Conservation (phyloP, 2,329 filamentous ascomycete genomes). For the Penicillium oxalicum region DNA sequence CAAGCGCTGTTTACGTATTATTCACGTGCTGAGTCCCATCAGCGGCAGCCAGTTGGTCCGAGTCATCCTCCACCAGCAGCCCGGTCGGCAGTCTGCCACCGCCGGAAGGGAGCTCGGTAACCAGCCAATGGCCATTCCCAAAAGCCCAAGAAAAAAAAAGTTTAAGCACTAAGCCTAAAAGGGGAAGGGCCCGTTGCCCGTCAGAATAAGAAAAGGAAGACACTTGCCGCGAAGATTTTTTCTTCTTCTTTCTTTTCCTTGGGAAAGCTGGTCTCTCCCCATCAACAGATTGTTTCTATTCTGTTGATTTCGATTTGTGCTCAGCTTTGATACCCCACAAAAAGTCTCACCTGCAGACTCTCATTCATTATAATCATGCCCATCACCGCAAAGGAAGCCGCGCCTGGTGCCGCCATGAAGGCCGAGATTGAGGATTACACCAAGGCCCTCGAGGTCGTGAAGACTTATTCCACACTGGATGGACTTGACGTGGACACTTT, state of each 20-base stretch:
- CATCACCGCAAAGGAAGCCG: slow-evolving; percentile 58
- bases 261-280: slow-evolving; percentile 56
- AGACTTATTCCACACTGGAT: slow-evolving; percentile 73
- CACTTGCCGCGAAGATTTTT: slow-evolving; percentile 30
- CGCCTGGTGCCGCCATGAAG: slow-evolving; percentile 44
- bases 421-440: slow-evolving; percentile 63
- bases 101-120: slow-evolving; percentile 26
- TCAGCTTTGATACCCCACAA: slow-evolving; percentile 16
- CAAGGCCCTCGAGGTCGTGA: slow-evolving; percentile 72
- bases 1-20: too few species aligned
- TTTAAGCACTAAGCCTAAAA: slow-evolving; percentile 19
- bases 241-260: slow-evolving; percentile 47
- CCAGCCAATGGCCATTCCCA: slow-evolving; percentile 19
- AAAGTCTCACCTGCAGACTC: slow-evolving; percentile 25
- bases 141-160: slow-evolving; percentile 4
- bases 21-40: neutral
- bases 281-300: slow-evolving; percentile 48
- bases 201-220: slow-evolving; percentile 25
- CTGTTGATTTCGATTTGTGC: slow-evolving; percentile 37
- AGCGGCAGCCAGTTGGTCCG: neutral
- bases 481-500: slow-evolving; percentile 81
- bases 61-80: slow-evolving; percentile 16
- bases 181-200: slow-evolving; percentile 20
- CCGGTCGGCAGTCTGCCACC: slow-evolving; percentile 13
- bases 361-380: slow-evolving; percentile 56